These are phyloP conservation scores for Triticum dicoccoides DNA, from an alignment of 176 grass and related monocot species.

Conservation along the genomic window DNA sequence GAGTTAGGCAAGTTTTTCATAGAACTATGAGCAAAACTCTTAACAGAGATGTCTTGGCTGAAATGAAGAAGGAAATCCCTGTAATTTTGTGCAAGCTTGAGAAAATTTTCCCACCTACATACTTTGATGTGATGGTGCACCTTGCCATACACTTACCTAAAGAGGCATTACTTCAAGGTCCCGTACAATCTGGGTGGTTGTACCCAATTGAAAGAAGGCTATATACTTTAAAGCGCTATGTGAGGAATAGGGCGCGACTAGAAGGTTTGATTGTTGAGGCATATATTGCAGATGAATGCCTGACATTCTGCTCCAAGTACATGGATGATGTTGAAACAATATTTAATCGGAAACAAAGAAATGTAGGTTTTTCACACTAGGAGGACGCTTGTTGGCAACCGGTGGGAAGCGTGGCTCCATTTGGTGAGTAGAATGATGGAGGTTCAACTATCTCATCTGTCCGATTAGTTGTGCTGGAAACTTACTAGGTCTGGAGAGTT, in stretches of 20 bases:
- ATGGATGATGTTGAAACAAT: not conserved
- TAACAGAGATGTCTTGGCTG: not conserved
- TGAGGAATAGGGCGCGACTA: not conserved
- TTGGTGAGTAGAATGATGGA: too few species aligned
- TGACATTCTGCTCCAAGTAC: not conserved
- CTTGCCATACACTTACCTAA: not conserved
- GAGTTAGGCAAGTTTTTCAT: not conserved
- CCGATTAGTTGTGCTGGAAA: too few species aligned
- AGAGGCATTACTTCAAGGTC: not conserved
- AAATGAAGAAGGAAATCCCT: not conserved
- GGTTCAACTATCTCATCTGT: too few species aligned
- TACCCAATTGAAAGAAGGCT: not conserved
- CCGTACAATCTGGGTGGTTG: not conserved
- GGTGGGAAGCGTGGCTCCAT: too few species aligned
- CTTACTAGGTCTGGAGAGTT: too few species aligned
- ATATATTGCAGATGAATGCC: not conserved
- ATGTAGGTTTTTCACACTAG: not conserved
- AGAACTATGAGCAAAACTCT: slow-evolving; percentile 8
- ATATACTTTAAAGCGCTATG: not conserved
- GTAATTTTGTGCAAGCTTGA: slow-evolving; percentile 24
- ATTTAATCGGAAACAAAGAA: not conserved
- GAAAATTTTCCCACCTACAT: slow-evolving; percentile 9
- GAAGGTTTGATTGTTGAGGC: not conserved
- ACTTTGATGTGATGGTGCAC: not conserved
- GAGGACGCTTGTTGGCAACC: too few species aligned